Conservation (phyloP, 164 flowering plant genomes). For the Aristolochia californica region DNA sequence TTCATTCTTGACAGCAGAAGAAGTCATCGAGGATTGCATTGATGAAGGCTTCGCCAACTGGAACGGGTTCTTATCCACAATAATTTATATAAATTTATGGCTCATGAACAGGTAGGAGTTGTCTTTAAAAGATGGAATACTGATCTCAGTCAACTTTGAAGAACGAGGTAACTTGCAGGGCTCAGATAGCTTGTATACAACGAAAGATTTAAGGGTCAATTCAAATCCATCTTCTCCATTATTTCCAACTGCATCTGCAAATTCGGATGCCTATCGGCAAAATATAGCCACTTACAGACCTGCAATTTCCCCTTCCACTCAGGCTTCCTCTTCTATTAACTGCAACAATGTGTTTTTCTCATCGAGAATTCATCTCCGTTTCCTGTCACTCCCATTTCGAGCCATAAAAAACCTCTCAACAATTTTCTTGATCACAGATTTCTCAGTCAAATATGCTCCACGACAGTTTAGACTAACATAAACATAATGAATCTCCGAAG, state of each 20-base stretch:
- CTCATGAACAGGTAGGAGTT: too few relatives aligned
- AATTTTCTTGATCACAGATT: conserved; percentile 32
- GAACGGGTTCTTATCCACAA: too few relatives aligned
- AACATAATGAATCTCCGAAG: conserved; percentile 63
- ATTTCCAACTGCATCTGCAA: conserved; percentile 91
- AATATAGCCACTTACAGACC: conserved; percentile 58
- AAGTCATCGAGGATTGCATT: too few relatives aligned
- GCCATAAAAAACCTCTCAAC: conserved; percentile 23
- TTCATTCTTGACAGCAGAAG: too few relatives aligned
- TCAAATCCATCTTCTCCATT: conserved; percentile 58
- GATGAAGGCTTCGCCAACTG: too few relatives aligned
- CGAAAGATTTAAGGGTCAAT: conserved; percentile 9
- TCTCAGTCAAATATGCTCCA: conserved; percentile 69
- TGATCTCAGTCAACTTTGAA: too few relatives aligned
- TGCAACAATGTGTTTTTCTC: conserved; percentile 52
- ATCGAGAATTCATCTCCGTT: conserved; percentile 43
- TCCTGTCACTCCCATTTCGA: conserved; percentile 34
- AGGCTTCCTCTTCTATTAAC: conserved; percentile 38
- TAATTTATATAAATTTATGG: too few relatives aligned
- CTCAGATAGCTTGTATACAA: background rate
- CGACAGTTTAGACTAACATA: conserved; percentile 69
- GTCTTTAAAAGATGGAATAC: too few relatives aligned
- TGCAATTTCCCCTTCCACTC: conserved; percentile 39
- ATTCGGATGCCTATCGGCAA: conserved; percentile 39
- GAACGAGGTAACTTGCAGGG: too few relatives aligned